A percentile compares a stretch with the other conserved stretches of the same genome.
phyloP scores from a whole-genome alignment of 768 basidiomycete species.

The Boletus rex-veris region DNA sequence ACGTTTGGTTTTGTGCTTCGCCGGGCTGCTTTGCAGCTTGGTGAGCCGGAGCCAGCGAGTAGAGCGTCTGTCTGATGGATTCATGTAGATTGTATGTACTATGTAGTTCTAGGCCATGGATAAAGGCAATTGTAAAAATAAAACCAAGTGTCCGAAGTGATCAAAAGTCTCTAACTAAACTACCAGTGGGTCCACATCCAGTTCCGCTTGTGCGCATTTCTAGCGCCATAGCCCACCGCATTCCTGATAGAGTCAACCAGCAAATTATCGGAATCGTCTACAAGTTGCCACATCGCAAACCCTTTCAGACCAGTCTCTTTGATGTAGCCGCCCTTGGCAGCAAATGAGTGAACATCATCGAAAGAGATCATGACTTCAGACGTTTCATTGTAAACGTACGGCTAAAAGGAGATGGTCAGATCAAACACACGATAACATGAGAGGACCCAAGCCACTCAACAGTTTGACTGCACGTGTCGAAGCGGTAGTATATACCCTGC shows the following conservation, averaged over 20 bases:
- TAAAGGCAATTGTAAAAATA: too few relatives aligned
- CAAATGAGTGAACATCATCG: constrained; percentile 58
- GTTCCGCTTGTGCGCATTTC: background rate
- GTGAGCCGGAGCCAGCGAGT: constrained; percentile 43
- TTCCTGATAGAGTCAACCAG: constrained; percentile 35
- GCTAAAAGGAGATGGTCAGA: constrained; percentile 36
- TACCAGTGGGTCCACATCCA: background rate
- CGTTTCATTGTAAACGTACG: constrained; percentile 58
- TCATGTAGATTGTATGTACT: too few relatives aligned
- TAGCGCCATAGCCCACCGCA: background rate
- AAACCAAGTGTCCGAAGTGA: too few relatives aligned
- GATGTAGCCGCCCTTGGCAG: constrained; percentile 60
- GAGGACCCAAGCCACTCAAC: constrained; percentile 37
- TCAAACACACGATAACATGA: background rate
- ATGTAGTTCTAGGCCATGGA: too few relatives aligned
- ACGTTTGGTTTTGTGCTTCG: constrained; percentile 49
- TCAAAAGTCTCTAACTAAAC: too few relatives aligned
- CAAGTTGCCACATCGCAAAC: constrained; percentile 71
- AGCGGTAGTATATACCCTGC: constrained; percentile 50
- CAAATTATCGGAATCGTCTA: constrained; percentile 58
- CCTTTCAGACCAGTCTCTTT: constrained; percentile 49
- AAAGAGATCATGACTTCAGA: constrained; percentile 61
- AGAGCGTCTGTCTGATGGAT: constrained; percentile 66
- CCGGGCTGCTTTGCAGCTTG: constrained; percentile 27
- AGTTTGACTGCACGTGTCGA: constrained; percentile 68